A percentile compares a stretch with the other conserved stretches of the same genome.
These are phyloP conservation scores for Pythium aquatile DNA, from an alignment of 352 stramenopile species.

Conservation along the genomic window DNA sequence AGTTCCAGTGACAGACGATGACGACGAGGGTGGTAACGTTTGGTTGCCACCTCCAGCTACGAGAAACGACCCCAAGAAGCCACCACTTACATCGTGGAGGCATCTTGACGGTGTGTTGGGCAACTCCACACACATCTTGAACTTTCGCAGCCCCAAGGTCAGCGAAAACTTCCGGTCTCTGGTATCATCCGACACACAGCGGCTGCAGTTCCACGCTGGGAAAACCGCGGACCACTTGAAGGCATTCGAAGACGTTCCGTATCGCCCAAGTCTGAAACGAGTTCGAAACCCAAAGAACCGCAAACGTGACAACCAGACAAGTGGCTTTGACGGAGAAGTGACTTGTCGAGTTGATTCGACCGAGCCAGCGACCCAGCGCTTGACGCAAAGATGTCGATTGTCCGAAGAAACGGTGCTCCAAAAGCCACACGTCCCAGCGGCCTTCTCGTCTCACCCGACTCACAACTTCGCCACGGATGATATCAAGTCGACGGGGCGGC, in stretches of 20 bases:
- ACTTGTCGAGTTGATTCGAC: constrained; percentile 43
- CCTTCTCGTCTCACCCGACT: neutral
- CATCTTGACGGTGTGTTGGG: constrained; percentile 70
- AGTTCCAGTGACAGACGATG: constrained; percentile 4
- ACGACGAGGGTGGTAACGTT: neutral
- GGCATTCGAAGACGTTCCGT: constrained; percentile 42
- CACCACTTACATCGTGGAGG: constrained; percentile 46
- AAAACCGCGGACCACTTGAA: constrained; percentile 36
- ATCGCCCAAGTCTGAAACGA: constrained; percentile 41
- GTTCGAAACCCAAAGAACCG: constrained; percentile 56
- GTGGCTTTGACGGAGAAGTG: constrained; percentile 70
- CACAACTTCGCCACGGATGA: neutral
- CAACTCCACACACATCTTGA: constrained; percentile 65
- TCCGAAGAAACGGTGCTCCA: neutral
- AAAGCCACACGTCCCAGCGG: neutral
- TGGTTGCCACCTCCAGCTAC: neutral
- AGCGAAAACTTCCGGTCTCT: constrained; percentile 75
- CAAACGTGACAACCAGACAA: constrained; percentile 49
- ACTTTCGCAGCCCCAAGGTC: constrained; percentile 78
- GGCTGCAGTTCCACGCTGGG: neutral
- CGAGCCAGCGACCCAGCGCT: constrained; percentile 7
- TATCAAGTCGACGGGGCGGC: neutral
- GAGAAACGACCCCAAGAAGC: constrained; percentile 35
- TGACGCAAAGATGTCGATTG: constrained; percentile 9
- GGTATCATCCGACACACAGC: constrained; percentile 24